phyloP scores from a whole-genome alignment of 2,329 filamentous ascomycete genomes.

The Claviceps sp. region DNA sequence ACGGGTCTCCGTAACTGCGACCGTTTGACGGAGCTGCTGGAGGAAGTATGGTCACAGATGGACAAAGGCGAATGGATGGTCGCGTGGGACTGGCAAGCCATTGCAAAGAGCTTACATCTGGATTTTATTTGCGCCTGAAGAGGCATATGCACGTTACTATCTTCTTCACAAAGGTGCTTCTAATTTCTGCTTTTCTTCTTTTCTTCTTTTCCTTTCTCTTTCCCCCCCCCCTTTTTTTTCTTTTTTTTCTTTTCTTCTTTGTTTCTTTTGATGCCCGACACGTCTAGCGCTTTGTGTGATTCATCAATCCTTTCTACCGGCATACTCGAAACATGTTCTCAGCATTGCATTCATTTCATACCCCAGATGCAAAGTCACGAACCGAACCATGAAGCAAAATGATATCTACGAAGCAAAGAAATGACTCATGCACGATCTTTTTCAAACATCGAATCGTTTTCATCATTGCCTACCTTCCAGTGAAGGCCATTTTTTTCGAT shows the following conservation, averaged over 20 bases:
- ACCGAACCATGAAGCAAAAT: no score
- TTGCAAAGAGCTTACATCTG: constrained; percentile 38
- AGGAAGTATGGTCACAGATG: constrained; percentile 48
- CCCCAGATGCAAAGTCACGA: not conserved
- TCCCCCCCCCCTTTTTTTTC: no score
- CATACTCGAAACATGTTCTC: not conserved
- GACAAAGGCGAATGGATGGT: constrained; percentile 40
- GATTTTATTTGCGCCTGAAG: constrained; percentile 40
- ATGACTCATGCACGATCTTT: no score
- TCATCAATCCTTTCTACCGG: not conserved
- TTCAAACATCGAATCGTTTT: no score
- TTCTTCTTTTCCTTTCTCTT: no score
- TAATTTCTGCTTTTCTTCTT: not conserved
- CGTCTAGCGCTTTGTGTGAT: not conserved
- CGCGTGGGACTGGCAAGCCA: constrained; percentile 52
- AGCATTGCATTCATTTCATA: not conserved
- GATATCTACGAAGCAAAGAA: no score
- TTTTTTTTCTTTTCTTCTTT: not conserved
- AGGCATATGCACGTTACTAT: not conserved
- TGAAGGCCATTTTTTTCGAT: no score
- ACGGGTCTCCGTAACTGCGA: constrained; percentile 47
- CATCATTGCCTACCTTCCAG: no score
- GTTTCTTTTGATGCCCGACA: not conserved
- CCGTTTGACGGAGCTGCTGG: constrained; percentile 37
- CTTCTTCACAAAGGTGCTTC: not conserved